Base-by-base conservation (phyloP, 2,329 filamentous ascomycete genomes). In the Fusarium avenaceum region DNA sequence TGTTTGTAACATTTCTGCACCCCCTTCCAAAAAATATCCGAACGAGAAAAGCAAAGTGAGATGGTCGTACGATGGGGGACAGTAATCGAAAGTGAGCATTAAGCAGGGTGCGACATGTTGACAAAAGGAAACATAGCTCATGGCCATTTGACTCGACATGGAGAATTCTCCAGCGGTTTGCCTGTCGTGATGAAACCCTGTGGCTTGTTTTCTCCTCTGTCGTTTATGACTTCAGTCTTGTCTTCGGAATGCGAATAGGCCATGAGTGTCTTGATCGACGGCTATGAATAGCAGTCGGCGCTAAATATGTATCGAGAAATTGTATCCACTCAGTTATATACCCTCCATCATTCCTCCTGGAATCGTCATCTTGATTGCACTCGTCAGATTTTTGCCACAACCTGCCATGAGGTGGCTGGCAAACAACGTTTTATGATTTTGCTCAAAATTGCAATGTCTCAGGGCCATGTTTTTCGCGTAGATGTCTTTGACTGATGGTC, bases 351-450 rank as follows among this genome's bases (percentile, higher is more conserved):
- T 69, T 55, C 62, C 66, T 53, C 33, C 32, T 39, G 17, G 17
- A 50, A 20, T 55, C 44, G 39, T 56, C 43, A 42, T 53, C 38
- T 38, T 53, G 35, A 55, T 38, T 38, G 48, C 40, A 58, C 63
- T 67, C 57, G 51, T 44, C 42, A 38, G 17, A 26, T 33, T n/a
- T 38, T 47, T 62, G 26, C 17, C 49, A 69, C 46, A 39, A 52
- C 62, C 42, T 67, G 49, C 66, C 66, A 69, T 69, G 65, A 69
- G 65, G 66, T 67, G 62, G 66, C 52, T 58, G 61, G 49, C 49
- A 38, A 43, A 28, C 20, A 24, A 17, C 33, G 50, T 50, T 19
- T 32, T 32, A 32, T 57, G 43, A 20, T 38, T 45, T n/a, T 42
- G 43, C 51, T 64, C 52, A 45, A 64, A 48, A 61, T 47, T 50